These are phyloP conservation scores for Cordia subcordata DNA, from an alignment of 257 asterid species.

Conservation along the genomic window DNA sequence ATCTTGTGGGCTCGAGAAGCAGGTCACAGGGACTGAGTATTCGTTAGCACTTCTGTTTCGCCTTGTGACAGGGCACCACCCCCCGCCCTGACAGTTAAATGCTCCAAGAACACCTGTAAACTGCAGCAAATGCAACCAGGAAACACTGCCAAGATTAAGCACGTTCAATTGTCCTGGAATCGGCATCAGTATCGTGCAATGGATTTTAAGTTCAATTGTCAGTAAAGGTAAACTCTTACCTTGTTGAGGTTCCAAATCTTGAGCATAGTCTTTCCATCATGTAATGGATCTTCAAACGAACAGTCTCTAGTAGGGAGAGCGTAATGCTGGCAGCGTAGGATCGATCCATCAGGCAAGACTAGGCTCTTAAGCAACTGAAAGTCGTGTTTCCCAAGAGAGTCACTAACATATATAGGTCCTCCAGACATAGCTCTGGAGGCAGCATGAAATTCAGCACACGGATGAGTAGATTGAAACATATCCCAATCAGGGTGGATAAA, in stretches of 20 bases:
- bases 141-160: no score
- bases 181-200: no score
- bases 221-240: slow-evolving; percentile 1
- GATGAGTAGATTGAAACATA: slow-evolving; percentile 40
- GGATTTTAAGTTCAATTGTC: not conserved
- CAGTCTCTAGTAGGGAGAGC: slow-evolving; percentile 26
- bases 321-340: slow-evolving; percentile 23
- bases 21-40: slow-evolving; percentile 13
- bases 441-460: slow-evolving; percentile 32
- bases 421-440: slow-evolving; percentile 41
- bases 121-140: slow-evolving; percentile 3
- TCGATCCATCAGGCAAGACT: slow-evolving; percentile 27
- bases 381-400: slow-evolving; percentile 26
- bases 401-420: slow-evolving; percentile 29
- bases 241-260: slow-evolving; percentile 30
- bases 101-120: slow-evolving; percentile 29
- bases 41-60: slow-evolving; percentile 18
- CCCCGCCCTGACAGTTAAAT: slow-evolving; percentile 34
- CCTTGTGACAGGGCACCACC: slow-evolving; percentile 23
- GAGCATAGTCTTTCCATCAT: slow-evolving; percentile 28
- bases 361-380: slow-evolving; percentile 18
- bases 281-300: slow-evolving; percentile 25
- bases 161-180: no score
- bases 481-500: slow-evolving; percentile 40
- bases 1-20: slow-evolving; percentile 19